Evolutionary conservation across 192 early-diverging fungal species (phyloP), one percentile per base, ranked within the genome.

Genomic region (Gryganskiella cystojenkinii): DNA sequence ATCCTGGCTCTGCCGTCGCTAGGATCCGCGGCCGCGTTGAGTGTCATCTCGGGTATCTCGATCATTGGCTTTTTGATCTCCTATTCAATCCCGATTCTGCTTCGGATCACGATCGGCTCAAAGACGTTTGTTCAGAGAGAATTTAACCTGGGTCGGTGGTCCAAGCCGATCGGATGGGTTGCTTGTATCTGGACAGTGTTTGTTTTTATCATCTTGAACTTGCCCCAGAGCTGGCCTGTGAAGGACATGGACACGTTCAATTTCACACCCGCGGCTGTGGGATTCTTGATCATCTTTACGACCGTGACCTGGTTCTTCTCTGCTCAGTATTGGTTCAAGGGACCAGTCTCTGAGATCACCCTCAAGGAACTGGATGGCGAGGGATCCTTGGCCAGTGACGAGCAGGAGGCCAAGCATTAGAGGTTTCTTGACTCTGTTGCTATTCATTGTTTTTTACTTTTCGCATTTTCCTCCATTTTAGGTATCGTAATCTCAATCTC

Each of bases 171-270:
- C 31, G 83, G 80, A 5, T 69, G 69, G 58, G 40, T 82, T 24
- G 81, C 73, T 24, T 56, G 60, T 19, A 69, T 62, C 61, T 85
- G 83, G 83, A 85, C 82, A 15, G 62, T 64, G 0, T 80, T 82
- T 27, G 72, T 82, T 55, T 82, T 79, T 30, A 31, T 84, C 63
- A 65, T 80, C 49, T 81, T 84, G 59, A 79, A 76, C 65, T 30
- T 84, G 30, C 82, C 82, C 33, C 73, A 73, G 58, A 37, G 43
- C 40, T 82, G 71, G 56, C 83, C 83, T 17, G 83, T 82, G 0
- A 40, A 25, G 1, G 61, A 78, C 30, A 62, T 49, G 25, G 63
- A 83, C 45, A 78, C 64, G 25, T 75, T 75, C 57, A 83, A 83
- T 63, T 83, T 69, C 51, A 72, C 79, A 13, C 72, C 75, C 40